Evolutionary conservation across 257 asterid genomes (phyloP), one percentile per base, ranked within the genome.

Genomic region (Echites panduratus): DNA sequence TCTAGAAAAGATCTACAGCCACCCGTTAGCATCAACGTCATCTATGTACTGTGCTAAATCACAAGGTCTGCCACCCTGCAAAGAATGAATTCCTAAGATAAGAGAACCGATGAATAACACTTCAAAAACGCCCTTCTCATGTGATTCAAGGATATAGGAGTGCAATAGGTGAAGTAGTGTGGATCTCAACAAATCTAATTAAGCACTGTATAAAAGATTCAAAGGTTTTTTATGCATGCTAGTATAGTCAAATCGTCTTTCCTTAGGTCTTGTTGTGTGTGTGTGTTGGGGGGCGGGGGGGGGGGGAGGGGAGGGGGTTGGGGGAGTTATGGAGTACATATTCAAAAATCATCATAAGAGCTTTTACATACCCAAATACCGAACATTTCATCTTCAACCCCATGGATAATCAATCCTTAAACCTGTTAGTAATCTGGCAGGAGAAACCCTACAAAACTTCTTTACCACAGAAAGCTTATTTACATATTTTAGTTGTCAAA

Each of bases 391-490:
- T 17, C 49, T 35, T 22, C 27, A 64, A 6, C 27, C 68, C 72
- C 68, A 20, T 66, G 54, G 9, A 52, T 7, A 17, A 17, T 50
- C 24, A 48, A 38, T 17, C 78, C 73, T 20, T 24, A 16, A n/a
- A 62, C 45, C 67, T 62, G 67, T 35, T 62, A 32, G 38, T 38
- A 73, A 47, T 73, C 72, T 64, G 50, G 72, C n/a, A 32, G 17
- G 62, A 26, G 58, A 65, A 65, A 13, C 58, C 32, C 71, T 50
- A 49, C 63, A 73, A 53, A 49, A 48, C 72, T 66, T 73, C 77
- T 41, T 38, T 52, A 26, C 41, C 10, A 24, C 9, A 47, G 44
- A 29, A 29, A 22, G 49, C 43, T 14, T 74, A 74, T 66, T 59
- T 54, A 65, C 72, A 52, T 17, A n/a, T 35, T 61, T n/a, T 3